Percentiles rank a stretch among this genome's conserved stretches.
These are phyloP conservation scores for Spathaspora passalidarum DNA, from an alignment of 805 yeast genomes.

Conservation along the genomic window DNA sequence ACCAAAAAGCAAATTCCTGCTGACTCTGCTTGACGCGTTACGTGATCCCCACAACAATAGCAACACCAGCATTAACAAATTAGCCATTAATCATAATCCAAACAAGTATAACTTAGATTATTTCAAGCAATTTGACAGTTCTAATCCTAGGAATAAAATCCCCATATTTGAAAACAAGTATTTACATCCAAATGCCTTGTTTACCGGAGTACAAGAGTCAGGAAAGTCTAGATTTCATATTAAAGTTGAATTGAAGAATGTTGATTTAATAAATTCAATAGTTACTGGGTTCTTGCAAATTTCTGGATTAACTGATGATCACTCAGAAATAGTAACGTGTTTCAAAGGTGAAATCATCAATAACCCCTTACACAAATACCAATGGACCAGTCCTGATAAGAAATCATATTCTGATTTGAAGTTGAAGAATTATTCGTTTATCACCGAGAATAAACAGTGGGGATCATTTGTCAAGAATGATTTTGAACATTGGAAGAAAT, in stretches of 20 bases:
- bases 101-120: slow-evolving; percentile 6
- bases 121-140: slow-evolving; percentile 8
- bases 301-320: slow-evolving; percentile 58
- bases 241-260: slow-evolving; percentile 62
- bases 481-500: slow-evolving; percentile 50
- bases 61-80: not conserved
- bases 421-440: slow-evolving; percentile 44
- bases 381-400: slow-evolving; percentile 16
- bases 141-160: slow-evolving; percentile 3
- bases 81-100: not conserved
- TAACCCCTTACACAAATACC: slow-evolving; percentile 29
- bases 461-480: slow-evolving; percentile 42
- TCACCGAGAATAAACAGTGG: slow-evolving; percentile 59
- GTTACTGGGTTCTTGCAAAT: slow-evolving; percentile 63
- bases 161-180: slow-evolving; percentile 39
- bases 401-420: slow-evolving; percentile 9
- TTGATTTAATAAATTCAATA: slow-evolving; percentile 54
- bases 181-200: slow-evolving; percentile 59
- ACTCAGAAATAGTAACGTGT: slow-evolving; percentile 66
- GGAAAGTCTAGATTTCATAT: slow-evolving; percentile 66
- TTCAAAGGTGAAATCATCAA: slow-evolving; percentile 72
- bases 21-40: not conserved
- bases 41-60: not conserved
- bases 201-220: slow-evolving; percentile 68
- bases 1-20: not conserved